Base-by-base conservation (phyloP, 2,329 filamentous ascomycete genomes). In the Sarocladium oryzae region DNA sequence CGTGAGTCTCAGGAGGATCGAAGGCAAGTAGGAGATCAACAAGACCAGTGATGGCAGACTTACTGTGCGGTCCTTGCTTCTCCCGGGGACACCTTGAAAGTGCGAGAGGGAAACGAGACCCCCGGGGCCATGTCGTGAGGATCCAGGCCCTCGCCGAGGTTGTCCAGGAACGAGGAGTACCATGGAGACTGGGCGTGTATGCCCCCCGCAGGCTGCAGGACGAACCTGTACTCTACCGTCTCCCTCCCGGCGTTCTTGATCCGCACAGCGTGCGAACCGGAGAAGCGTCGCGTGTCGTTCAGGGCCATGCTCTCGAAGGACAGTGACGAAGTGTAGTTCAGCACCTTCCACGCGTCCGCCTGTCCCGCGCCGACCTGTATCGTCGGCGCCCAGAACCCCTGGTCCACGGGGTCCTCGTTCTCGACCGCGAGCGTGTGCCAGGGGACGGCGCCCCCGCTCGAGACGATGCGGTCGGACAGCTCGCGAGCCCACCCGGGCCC, bases 221-320 rank as follows among this genome's bases (percentile, higher is more conserved):
- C 35, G 43, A 63, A 56, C 8, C 54, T 62, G 59, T 72, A 73
- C 13, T 59, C 63, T 32, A 68, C 58, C 2, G 61, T 55, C 18
- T 61, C 53, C n/a, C 57, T 57, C 28, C 62, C 69, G 16, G 60
- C 61, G 56, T 74, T 73, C 38, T 61, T 66, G 53, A 74, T 62
- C 35, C 51, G 52, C 11, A 62, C 49, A 1, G 53, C 49, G 45
- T 59, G 56, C 28, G 55, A 56, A 16, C 52, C 55, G 15, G 56
- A 59, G 55, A 74, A 69, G 52, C 70, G 56, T 23, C 62, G 61
- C 2, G 71, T 74, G 54, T 75, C 72, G 51, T 75, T 75, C 52
- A 75, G 66, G 13, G 63, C 62, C 32, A 75, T 63, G 53, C 66
- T 70, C 16, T 67, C 65, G 4, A 67, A 68, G 10, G 63, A 61